Base-by-base conservation (phyloP, 129 eudicot species). In the Flaveria trinervia region DNA sequence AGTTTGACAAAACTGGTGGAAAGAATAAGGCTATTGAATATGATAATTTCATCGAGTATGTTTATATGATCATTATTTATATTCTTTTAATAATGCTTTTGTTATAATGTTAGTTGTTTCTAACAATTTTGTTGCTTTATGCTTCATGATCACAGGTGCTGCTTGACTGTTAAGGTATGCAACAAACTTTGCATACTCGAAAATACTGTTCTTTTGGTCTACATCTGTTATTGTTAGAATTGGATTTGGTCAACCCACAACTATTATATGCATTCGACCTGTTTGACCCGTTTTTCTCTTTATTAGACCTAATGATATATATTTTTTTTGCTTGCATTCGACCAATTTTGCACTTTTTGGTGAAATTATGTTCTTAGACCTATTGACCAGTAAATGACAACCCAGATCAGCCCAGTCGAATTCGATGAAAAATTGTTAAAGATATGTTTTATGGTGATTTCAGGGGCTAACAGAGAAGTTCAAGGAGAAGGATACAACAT, bases 401-500 rank as follows among this genome's bases (percentile, higher is more conserved):
- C 45, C 45, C 45, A 64, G 30, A 28, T 30, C 17, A 3, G 14
- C 4, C 68, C 44, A 10, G 60, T n/a, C 20, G 18, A 62, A 30
- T 1, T 62, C 15, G 11, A 28, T 65, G 70, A 15, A 65, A 14
- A 33, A 30, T 9, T 33, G 8, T 9, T 57, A 25, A 25, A 46
- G 67, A 33, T 36, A 67, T 50, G 48, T 43, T 65, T 80, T 20
- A 43, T 45, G 61, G 45, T 73, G 43, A 56, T 74, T 85, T 76
- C 96, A 93, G 98, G 98, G 98, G 28, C 80, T 93, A 62, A 88
- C 97, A 3, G 98, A 93, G 18, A 93, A 90, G 79, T 93, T 93
- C 85, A 93, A 93, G 86, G 98, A 88, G 86, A 93, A 88, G 88
- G 98, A 90, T 77, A 78, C 75, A 3, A 11, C 82, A 2, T 89